A percentile compares a stretch with the other conserved stretches of the same genome.
These are phyloP conservation scores for Phialophora tarda DNA, from an alignment of 2,329 filamentous ascomycete genomes.

Conservation along the genomic window DNA sequence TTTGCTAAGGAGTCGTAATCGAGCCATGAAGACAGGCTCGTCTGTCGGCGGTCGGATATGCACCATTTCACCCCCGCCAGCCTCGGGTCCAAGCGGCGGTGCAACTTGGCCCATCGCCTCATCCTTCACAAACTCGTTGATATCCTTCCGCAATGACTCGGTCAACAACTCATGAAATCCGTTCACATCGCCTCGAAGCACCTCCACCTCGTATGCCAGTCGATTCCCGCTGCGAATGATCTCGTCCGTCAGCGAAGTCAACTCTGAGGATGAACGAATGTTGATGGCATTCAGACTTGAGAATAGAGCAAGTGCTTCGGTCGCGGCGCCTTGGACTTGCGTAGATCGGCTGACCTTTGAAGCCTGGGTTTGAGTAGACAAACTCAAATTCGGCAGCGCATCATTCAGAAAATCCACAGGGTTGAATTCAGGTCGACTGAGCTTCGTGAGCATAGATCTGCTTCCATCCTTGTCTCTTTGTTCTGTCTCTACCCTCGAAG, in stretches of 20 bases:
- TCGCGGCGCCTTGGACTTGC: constrained; percentile 60
- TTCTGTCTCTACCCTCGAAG: constrained; percentile 21
- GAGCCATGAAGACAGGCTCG: constrained; percentile 73
- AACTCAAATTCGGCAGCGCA: constrained; percentile 70
- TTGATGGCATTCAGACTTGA: constrained; percentile 89
- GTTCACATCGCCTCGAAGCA: constrained; percentile 84
- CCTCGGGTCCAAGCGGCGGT: constrained; percentile 1
- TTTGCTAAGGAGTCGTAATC: constrained; percentile 79
- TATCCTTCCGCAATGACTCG: constrained; percentile 72
- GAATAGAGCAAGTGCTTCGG: constrained; percentile 81
- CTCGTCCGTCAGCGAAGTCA: constrained; percentile 92
- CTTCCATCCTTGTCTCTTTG: constrained; percentile 5
- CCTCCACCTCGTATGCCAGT: constrained; percentile 91
- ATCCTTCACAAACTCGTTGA: constrained; percentile 71
- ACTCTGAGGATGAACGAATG: constrained; percentile 75
- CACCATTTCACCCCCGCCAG: constrained; percentile 26
- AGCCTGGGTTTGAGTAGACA: constrained; percentile 52
- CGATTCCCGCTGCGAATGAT: constrained; percentile 87
- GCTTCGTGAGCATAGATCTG: constrained; percentile 20
- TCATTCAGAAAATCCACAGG: constrained; percentile 84
- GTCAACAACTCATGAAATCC: constrained; percentile 79
- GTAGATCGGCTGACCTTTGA: constrained; percentile 66
- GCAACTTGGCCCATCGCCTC: constrained; percentile 40
- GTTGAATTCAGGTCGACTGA: constrained; percentile 66
- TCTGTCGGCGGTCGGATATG: constrained; percentile 18